Percentiles rank a stretch among this genome's conserved stretches.
Evolutionary conservation across 164 flowering plant genomes (phyloP).

Genomic region (Houttuynia cordata): DNA sequence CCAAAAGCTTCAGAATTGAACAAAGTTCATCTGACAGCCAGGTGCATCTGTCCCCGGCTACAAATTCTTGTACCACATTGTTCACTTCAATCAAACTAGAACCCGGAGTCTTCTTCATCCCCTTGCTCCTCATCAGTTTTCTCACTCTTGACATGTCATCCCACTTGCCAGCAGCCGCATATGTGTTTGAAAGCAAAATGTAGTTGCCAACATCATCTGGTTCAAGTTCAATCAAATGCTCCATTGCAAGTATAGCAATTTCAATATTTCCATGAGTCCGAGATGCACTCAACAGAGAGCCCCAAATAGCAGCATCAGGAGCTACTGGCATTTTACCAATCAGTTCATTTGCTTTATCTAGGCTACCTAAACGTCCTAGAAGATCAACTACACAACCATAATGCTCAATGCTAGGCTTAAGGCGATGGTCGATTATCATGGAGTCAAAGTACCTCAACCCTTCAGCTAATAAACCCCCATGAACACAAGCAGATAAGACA

Average conservation of each 20-base stretch:
- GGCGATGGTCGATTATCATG: constrained; percentile 14
- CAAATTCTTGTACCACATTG: constrained; percentile 19
- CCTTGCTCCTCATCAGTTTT: constrained; percentile 16
- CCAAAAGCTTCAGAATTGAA: constrained; percentile 11
- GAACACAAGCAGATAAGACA: constrained; percentile 24
- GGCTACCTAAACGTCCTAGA: constrained; percentile 20
- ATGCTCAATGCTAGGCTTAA: constrained; percentile 22
- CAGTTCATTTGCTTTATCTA: constrained; percentile 18
- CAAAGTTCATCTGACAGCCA: constrained; percentile 11
- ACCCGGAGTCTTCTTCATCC: constrained; percentile 22
- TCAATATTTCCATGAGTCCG: constrained; percentile 17
- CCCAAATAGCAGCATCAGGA: constrained; percentile 24
- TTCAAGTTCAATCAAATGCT: constrained; percentile 20
- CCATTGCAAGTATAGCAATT: constrained; percentile 16
- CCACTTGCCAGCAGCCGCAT: constrained; percentile 17
- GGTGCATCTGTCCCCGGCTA: constrained; percentile 16
- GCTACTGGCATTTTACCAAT: constrained; percentile 15
- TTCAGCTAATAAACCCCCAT: constrained; percentile 15
- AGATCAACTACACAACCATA: constrained; percentile 29
- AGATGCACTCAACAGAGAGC: constrained; percentile 22
- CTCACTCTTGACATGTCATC: constrained; percentile 22
- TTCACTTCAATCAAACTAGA: constrained; percentile 26
- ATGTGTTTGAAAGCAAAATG: constrained; percentile 19
- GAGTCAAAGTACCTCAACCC: constrained; percentile 19
- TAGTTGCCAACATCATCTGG: constrained; percentile 21